These are phyloP conservation scores for Zelopaecilomyces penicillatus DNA, from an alignment of 2,329 filamentous ascomycete species.

Conservation along the genomic window DNA sequence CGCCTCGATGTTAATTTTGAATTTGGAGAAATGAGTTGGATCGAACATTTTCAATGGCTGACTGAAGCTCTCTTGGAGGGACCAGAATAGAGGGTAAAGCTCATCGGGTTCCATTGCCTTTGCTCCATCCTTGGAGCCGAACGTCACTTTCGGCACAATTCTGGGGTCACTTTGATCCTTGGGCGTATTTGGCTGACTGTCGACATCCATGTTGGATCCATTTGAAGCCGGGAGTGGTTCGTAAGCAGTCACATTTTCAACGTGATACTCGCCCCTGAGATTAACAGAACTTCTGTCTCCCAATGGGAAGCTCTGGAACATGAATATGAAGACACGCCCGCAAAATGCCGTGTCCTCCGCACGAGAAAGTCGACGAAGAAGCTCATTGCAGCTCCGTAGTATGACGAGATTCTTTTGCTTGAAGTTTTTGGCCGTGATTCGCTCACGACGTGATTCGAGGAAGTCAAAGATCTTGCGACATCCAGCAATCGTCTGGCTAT, in stretches of 20 bases:
- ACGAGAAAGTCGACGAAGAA: constrained; percentile 85
- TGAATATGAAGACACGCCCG: constrained; percentile 93
- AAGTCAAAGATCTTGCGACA: constrained; percentile 92
- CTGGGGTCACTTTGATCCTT: constrained; percentile 24
- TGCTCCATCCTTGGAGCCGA: constrained; percentile 37
- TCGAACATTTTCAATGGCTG: constrained; percentile 80
- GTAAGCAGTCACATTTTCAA: constrained; percentile 88
- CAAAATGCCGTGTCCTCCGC: constrained; percentile 97
- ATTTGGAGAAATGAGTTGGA: constrained; percentile 61
- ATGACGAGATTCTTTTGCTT: constrained; percentile 82
- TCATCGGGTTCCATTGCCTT: constrained; percentile 56
- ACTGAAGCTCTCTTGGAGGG: constrained; percentile 83
- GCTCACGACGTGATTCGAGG: constrained; percentile 83
- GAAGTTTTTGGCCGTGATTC: constrained; percentile 73
- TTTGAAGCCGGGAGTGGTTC: constrained; percentile 34
- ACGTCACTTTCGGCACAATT: constrained; percentile 30
- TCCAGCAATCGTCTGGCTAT: constrained; percentile 89
- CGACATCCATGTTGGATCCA: constrained; percentile 53
- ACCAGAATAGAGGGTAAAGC: constrained; percentile 91
- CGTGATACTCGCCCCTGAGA: constrained; percentile 87
- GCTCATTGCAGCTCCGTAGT: constrained; percentile 88
- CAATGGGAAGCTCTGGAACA: constrained; percentile 95
- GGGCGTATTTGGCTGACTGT: constrained; percentile 36
- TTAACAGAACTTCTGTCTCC: constrained; percentile 98
- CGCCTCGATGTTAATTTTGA: constrained; percentile 67